Conservation (phyloP, 1,284 basidiomycete genomes). For the Leccinum pallidistipes region DNA sequence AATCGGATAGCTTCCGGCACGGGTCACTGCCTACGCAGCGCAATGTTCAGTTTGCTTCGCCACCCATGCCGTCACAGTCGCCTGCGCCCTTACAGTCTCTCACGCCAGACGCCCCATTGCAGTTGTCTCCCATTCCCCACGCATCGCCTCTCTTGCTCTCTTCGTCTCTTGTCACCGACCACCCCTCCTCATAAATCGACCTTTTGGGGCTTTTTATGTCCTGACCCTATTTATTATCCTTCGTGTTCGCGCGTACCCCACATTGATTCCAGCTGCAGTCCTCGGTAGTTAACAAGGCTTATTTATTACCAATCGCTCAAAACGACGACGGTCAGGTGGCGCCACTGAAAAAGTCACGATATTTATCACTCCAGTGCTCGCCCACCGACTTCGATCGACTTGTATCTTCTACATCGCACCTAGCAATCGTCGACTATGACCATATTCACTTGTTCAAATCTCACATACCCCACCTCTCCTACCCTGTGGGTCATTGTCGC, state of each 20-base stretch:
- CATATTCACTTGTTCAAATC: slow-evolving; percentile 27
- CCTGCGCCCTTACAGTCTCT: slow-evolving; percentile 28
- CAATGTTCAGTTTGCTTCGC: slow-evolving; percentile 32
- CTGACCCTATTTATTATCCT: slow-evolving; percentile 34
- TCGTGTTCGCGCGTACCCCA: slow-evolving; percentile 22
- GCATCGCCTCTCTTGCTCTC: slow-evolving; percentile 29
- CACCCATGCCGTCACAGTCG: slow-evolving; percentile 33
- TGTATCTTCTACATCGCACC: slow-evolving; percentile 35
- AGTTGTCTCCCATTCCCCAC: slow-evolving; percentile 28
- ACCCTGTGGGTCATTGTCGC: slow-evolving; percentile 29
- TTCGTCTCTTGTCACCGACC: slow-evolving; percentile 22
- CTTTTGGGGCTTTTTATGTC: slow-evolving; percentile 3
- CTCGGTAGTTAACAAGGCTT: slow-evolving; percentile 23
- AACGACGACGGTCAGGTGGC: slow-evolving; percentile 29
- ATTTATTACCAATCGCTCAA: slow-evolving; percentile 32
- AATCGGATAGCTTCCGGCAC: slow-evolving; percentile 29
- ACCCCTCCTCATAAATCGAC: slow-evolving; percentile 20
- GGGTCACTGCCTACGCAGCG: slow-evolving; percentile 32
- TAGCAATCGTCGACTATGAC: slow-evolving; percentile 29
- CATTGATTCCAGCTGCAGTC: slow-evolving; percentile 6
- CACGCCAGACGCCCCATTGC: slow-evolving; percentile 24
- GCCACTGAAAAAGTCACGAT: slow-evolving; percentile 18
- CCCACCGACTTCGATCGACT: slow-evolving; percentile 17
- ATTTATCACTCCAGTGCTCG: slow-evolving; percentile 32
- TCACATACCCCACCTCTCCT: slow-evolving; percentile 21